These are phyloP conservation scores for Aureococcus anophagefferens DNA, from an alignment of 108 stramenopile species.

Conservation along the genomic window DNA sequence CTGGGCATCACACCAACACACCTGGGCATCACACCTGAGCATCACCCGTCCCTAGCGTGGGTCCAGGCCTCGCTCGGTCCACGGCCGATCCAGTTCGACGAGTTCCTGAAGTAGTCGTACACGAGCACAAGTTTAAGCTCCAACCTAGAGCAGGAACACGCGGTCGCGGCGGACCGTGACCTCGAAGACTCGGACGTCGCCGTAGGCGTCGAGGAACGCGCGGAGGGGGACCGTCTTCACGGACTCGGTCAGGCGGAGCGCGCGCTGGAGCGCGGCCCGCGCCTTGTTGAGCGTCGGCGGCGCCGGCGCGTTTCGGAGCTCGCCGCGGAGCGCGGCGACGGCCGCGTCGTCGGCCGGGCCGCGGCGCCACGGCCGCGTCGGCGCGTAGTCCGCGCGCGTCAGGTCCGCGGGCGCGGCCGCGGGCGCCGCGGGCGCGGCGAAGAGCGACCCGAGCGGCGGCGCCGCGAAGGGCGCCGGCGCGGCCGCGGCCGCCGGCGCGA, in stretches of 20 bases:
- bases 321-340: background rate
- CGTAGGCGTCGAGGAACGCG: slow-evolving; percentile 7
- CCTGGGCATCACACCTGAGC: too few species aligned
- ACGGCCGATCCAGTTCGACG: too few species aligned
- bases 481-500: background rate
- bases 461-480: background rate
- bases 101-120: too few species aligned
- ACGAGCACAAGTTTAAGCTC: too few species aligned
- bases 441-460: background rate
- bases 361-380: slow-evolving; percentile 9
- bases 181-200: background rate
- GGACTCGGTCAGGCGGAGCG: background rate
- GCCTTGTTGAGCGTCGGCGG: background rate
- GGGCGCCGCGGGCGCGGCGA: background rate
- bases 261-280: background rate
- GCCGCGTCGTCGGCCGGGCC: background rate
- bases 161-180: too few species aligned
- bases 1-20: too few species aligned
- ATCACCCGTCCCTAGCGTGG: too few species aligned
- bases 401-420: slow-evolving; percentile 1
- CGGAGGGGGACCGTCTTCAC: slow-evolving; percentile 12
- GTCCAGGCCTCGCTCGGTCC: too few species aligned
- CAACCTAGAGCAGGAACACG: too few species aligned
- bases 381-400: slow-evolving; percentile 2
- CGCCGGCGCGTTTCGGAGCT: background rate